These are phyloP conservation scores for Glycine soja DNA, from an alignment of 306 rosid genomes.

Conservation along the genomic window DNA sequence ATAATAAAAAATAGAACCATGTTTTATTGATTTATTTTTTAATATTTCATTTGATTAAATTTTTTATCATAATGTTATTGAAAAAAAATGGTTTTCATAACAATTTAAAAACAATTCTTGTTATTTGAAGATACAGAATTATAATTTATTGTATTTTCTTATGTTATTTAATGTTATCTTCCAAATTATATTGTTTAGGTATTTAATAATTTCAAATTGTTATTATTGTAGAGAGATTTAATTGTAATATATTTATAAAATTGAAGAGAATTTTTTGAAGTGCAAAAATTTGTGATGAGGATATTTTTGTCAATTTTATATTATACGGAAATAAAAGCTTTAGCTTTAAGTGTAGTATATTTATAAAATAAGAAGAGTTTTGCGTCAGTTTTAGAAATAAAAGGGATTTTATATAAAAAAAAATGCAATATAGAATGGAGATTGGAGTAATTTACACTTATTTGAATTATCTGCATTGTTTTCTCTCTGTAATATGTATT, in stretches of 20 bases:
- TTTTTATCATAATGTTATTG: not conserved
- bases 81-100: not conserved
- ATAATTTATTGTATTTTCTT: too few species aligned
- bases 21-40: not conserved
- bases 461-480: slow-evolving; percentile 33
- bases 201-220: too few species aligned
- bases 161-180: not conserved
- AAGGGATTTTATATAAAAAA: not conserved
- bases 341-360: not conserved
- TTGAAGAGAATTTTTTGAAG: too few species aligned
- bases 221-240: too few species aligned
- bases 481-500: not conserved
- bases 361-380: not conserved
- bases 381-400: not conserved
- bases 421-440: not conserved
- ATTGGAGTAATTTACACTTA: slow-evolving; percentile 7
- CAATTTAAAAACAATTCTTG: not conserved
- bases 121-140: not conserved
- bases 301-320: too few species aligned
- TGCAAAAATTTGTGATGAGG: too few species aligned
- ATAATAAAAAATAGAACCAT: not conserved
- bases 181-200: too few species aligned
- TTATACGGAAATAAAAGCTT: not conserved
- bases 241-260: too few species aligned
- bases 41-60: not conserved